These are phyloP conservation scores for Geotrichum carabidarum DNA, from an alignment of 1,139 yeast species.

Conservation along the genomic window DNA sequence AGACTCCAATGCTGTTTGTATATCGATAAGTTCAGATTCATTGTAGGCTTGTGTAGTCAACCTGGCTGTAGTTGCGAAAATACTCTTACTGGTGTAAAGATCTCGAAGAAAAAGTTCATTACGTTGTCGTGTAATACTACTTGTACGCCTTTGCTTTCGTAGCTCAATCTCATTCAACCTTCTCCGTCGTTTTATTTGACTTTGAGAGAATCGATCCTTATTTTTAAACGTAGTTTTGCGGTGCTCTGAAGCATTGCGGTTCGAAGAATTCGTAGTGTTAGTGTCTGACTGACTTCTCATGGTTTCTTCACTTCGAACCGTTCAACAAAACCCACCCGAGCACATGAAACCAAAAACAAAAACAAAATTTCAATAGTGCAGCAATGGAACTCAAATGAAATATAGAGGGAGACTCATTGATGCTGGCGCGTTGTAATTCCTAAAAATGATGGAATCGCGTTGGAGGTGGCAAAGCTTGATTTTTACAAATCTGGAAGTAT, in stretches of 20 bases:
- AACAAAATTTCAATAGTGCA: too few species aligned
- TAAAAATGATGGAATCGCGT: too few species aligned
- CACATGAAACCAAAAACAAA: too few species aligned
- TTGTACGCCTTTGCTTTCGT: constrained; percentile 70
- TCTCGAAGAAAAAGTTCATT: background rate
- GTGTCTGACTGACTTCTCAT: background rate
- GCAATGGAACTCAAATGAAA: too few species aligned
- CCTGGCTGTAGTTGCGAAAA: background rate
- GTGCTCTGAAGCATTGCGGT: background rate
- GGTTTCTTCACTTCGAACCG: too few species aligned
- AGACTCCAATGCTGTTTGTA: background rate
- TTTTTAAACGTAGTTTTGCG: constrained; percentile 74
- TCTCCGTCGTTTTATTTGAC: constrained; percentile 94
- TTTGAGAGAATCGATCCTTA: constrained; percentile 88
- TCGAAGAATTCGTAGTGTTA: background rate
- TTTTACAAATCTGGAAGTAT: too few species aligned
- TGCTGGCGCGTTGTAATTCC: too few species aligned
- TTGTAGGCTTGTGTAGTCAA: background rate
- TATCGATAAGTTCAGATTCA: background rate
- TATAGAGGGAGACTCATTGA: too few species aligned
- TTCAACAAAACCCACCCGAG: too few species aligned
- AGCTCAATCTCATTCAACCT: constrained; percentile 96
- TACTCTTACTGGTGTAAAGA: background rate
- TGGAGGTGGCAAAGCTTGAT: too few species aligned
- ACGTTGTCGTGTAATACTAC: background rate